Evolutionary conservation across 345 rosid genomes (phyloP), one percentile per base, ranked within the genome.

Genomic region (Hibiscus syriacus): DNA sequence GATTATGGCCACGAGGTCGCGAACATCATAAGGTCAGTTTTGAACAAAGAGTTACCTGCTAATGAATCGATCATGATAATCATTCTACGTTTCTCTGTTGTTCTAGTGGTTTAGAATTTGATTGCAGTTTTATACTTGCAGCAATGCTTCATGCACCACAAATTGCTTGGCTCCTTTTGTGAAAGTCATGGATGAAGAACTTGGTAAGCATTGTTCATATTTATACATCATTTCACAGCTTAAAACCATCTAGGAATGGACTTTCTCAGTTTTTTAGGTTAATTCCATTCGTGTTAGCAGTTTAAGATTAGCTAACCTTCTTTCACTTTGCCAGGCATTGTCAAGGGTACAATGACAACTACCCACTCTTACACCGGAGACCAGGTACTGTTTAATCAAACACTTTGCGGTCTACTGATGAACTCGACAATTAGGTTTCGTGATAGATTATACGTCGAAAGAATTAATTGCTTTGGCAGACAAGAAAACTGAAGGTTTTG

Each of bases 291-390:
- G 7, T 36, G n/a, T n/a, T 46, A 26, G n/a, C 23, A 16, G 67
- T 63, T 16, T 16, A 16, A 50, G 9, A 1, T 12, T 55, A 49
- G 45, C 50, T 38, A 38, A 20, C 20, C 25, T 58, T 41, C 50
- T 38, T 61, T 12, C 12, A 22, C 50, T 39, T n/a, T 70, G 77
- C 86, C 87, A 91, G 99, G 97, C 73, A 91, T 91, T 76, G 91
- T 94, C 64, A 94, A 91, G 87, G 99, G 99, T 64, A 87, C 99
- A 55, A 94, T 94, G 97, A 94, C 97, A 67, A 94, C 99, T 11
- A 94, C 99, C 17, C 99, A 94, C 74, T 94, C 99, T 69, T 94
- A 91, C 86, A 94, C 97, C 0, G 96, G 99, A 32, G 99, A 94
- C 82, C 99, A 93, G 90, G 97, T 93, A 23, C 26, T n/a, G 2